Base-by-base conservation (phyloP, 169 alveolate genomes). In the Ichthyophthirius multifiliis region DNA sequence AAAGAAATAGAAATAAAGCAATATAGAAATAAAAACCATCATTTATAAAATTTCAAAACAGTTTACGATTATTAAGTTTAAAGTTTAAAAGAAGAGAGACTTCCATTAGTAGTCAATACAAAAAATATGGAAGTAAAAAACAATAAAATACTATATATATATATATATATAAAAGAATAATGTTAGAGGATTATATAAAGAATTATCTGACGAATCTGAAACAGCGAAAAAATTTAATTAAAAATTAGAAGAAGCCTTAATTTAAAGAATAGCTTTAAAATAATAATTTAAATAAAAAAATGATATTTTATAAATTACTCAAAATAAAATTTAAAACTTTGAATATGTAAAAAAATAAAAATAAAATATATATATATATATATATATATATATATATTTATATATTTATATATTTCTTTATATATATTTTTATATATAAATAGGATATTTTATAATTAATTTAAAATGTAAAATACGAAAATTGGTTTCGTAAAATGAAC, bases 1-100 rank as follows among this genome's bases (percentile, higher is more conserved):
- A 81, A 81, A 48, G 86, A 81, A 55, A 44, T 71, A 16, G 86
- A 81, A 81, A 67, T 81, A 3, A 81, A 81, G 34, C 39, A 81
- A 34, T 81, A 47, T 41, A 71, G 86, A 81, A 67, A 44, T 27
- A 67, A 48, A 41, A 81, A 81, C 55, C 65, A 76, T 13, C 86
- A 81, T 48, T 30, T 81, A 5, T 13, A 81, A 62, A 81, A 81
- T 35, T 81, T 71, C 73, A 67, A 81, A 37, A 81, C 71, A 35
- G 86, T 81, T 15, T 71, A 81, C 55, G 65, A 64, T 43, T 81
- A 73, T 62, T 31, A 62, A 45, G 64, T 81, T 12, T n/a, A 34
- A 34, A 64, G 74, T 27, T 48, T 81, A 39, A 41, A 81, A 43
- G 86, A 81, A 39, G 74, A 81, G 43, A 81, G 76, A 62, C 18